These are phyloP conservation scores for Wickerhamiella australiensis DNA, from an alignment of 805 yeast species.

Conservation along the genomic window DNA sequence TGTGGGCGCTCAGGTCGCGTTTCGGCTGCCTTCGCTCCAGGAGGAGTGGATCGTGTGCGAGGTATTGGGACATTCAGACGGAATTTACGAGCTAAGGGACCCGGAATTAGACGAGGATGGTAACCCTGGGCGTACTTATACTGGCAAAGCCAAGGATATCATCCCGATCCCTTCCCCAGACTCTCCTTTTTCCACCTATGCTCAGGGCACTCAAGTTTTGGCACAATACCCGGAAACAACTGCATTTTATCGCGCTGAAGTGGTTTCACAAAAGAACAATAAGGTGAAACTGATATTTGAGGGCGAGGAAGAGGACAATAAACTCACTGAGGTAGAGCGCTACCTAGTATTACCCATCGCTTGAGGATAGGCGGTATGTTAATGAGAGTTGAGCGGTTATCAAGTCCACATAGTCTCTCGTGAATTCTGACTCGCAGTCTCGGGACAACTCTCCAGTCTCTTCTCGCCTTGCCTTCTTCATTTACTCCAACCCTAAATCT, in stretches of 20 bases:
- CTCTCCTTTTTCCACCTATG: constrained; percentile 38
- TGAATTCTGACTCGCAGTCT: too few species aligned
- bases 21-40: constrained; percentile 55
- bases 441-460: too few species aligned
- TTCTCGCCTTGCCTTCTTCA: too few species aligned
- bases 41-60: constrained; percentile 95
- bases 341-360: constrained; percentile 48
- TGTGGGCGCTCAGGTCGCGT: constrained; percentile 79
- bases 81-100: constrained; percentile 81
- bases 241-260: constrained; percentile 90
- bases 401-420: too few species aligned
- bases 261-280: constrained; percentile 56
- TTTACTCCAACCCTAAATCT: too few species aligned
- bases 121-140: constrained; percentile 65
- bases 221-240: constrained; percentile 97
- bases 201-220: constrained; percentile 68
- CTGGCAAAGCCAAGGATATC: constrained; percentile 70
- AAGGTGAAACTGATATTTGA: constrained; percentile 73
- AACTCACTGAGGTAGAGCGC: constrained; percentile 86
- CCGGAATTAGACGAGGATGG: constrained; percentile 95
- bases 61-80: constrained; percentile 65
- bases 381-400: too few species aligned
- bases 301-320: constrained; percentile 93
- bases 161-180: constrained; percentile 46
- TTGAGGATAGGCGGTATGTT: background rate